Conservation (phyloP, 768 basidiomycete species). For the Rhizopogon vesiculosus region DNA sequence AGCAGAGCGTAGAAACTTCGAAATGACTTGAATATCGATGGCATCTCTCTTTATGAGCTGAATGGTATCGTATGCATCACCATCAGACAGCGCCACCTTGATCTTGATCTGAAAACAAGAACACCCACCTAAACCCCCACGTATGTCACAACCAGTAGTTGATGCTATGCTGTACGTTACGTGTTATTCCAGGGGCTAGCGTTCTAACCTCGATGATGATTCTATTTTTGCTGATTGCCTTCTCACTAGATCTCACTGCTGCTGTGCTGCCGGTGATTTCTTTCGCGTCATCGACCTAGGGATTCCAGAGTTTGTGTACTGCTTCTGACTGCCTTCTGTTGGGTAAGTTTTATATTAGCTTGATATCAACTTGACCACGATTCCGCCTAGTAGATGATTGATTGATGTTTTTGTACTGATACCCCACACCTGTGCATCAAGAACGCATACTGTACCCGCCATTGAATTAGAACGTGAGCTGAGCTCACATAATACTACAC, state of each 20-base stretch:
- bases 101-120: background rate
- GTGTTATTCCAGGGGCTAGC: background rate
- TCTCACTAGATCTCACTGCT: background rate
- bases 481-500: too few relatives aligned
- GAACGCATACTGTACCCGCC: too few relatives aligned
- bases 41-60: background rate
- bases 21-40: background rate
- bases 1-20: background rate
- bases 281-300: background rate
- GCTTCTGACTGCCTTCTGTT: background rate
- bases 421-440: background rate
- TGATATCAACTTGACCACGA: background rate
- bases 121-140: background rate
- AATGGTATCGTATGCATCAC: background rate
- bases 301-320: background rate
- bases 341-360: background rate
- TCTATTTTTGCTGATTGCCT: background rate
- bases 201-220: background rate
- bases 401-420: too few relatives aligned
- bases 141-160: background rate
- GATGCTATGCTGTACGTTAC: background rate
- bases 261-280: background rate
- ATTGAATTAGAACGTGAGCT: background rate
- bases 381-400: too few relatives aligned
- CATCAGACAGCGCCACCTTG: background rate